These are phyloP conservation scores for Aquilaria sinensis DNA, from an alignment of 345 rosid species.

Conservation along the genomic window DNA sequence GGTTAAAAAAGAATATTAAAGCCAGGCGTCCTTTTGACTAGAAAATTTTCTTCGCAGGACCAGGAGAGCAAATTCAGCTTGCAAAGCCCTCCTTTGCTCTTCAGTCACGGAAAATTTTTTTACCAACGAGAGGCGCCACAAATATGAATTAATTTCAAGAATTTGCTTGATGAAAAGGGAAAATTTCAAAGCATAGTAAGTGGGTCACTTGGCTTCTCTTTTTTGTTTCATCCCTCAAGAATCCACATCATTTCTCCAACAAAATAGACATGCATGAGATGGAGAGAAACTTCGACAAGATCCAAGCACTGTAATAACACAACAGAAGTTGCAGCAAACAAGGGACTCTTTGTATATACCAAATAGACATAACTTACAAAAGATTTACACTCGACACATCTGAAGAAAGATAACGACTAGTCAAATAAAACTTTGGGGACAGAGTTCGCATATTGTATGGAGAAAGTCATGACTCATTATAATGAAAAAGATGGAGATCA, in stretches of 20 bases:
- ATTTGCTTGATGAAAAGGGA: constrained; percentile 17
- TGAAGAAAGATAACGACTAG: constrained; percentile 24
- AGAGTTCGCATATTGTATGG: constrained; percentile 27
- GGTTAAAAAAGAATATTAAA: constrained; percentile 19
- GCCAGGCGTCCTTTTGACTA: constrained; percentile 26
- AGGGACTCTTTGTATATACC: constrained; percentile 23
- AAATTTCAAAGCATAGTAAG: constrained; percentile 20
- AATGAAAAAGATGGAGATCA: constrained; percentile 4
- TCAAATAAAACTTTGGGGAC: constrained; percentile 20
- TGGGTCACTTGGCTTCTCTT: constrained; percentile 19
- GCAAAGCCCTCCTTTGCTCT: constrained; percentile 39
- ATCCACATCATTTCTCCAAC: no score
- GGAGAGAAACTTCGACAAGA: no score
- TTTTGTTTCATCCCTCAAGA: constrained; percentile 7
- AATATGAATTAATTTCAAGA: constrained; percentile 7
- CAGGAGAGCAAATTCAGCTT: constrained; percentile 12
- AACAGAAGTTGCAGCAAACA: constrained; percentile 13
- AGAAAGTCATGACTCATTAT: constrained; percentile 15
- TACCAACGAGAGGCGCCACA: constrained; percentile 15
- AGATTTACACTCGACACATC: constrained; percentile 51
- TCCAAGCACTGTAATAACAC: no score
- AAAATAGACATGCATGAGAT: no score
- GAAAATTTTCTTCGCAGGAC: constrained; percentile 10
- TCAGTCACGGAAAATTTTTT: constrained; percentile 12
- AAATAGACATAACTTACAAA: constrained; percentile 29